A percentile compares a stretch with the other conserved stretches of the same genome.
phyloP scores from a whole-genome alignment of 176 grass and related monocot genomes.

The Saccharum spontaneum region DNA sequence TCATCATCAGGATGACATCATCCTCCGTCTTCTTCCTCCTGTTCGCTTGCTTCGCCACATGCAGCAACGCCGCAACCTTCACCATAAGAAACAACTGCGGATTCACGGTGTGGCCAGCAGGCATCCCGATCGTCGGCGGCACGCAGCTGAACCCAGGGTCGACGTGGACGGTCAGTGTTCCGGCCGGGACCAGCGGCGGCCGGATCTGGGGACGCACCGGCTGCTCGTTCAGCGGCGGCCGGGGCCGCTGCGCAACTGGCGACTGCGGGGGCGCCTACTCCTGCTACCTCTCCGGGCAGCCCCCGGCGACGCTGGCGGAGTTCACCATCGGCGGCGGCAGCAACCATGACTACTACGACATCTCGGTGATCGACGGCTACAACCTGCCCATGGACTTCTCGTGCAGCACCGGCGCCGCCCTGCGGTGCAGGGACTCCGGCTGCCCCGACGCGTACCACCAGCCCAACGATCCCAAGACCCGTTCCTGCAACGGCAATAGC shows the following conservation, averaged over 20 bases:
- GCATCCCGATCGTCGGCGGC: background rate
- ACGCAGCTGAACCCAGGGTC: background rate
- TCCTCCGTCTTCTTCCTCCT: too few relatives aligned
- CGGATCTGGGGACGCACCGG: constrained; percentile 28
- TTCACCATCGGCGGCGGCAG: background rate
- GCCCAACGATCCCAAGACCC: background rate
- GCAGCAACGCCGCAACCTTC: constrained; percentile 24
- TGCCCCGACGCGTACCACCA: constrained; percentile 17
- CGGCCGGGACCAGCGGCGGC: background rate
- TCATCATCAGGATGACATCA: too few relatives aligned
- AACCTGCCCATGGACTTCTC: constrained; percentile 16
- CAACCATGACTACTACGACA: background rate
- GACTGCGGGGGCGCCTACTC: background rate
- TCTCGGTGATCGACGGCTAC: constrained; percentile 18
- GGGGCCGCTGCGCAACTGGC: background rate
- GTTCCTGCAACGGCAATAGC: background rate
- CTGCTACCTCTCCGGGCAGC: constrained; percentile 1
- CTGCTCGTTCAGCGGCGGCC: background rate
- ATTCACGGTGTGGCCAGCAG: constrained; percentile 51
- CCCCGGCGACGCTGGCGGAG: constrained; percentile 12
- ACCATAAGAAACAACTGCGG: constrained; percentile 46
- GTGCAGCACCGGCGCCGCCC: background rate
- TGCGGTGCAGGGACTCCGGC: too few relatives aligned
- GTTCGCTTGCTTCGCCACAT: too few relatives aligned
- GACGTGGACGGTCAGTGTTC: background rate